phyloP scores from a whole-genome alignment of 495 filamentous ascomycete genomes.

The Aspergillus cavernicola region DNA sequence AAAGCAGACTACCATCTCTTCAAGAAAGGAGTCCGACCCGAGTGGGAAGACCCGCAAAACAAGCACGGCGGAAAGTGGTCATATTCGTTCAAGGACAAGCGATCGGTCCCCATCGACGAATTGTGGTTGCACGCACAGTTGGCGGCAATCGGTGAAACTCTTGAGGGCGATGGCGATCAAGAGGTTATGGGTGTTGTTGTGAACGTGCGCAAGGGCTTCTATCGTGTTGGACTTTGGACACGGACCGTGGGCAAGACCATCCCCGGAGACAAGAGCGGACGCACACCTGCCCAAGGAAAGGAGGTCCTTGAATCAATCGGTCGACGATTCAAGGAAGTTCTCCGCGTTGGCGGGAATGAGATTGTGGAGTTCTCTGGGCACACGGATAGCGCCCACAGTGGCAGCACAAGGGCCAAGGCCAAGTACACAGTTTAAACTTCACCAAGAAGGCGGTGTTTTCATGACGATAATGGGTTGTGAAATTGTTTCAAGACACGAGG shows the following conservation, averaged over 20 bases:
- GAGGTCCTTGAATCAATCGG: conserved; percentile 81
- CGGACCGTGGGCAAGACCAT: conserved; percentile 82
- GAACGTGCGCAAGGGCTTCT: conserved; percentile 98
- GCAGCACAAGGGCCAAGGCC: conserved; percentile 91
- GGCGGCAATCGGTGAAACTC: conserved; percentile 93
- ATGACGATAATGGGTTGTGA: conserved; percentile 16
- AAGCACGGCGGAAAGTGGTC: conserved; percentile 99
- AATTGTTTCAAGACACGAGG: conserved; percentile 14
- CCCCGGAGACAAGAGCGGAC: conserved; percentile 67
- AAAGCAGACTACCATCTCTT: conserved; percentile 99
- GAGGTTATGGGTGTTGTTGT: conserved; percentile 99
- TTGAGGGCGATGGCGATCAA: conserved; percentile 84
- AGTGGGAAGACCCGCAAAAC: conserved; percentile 98
- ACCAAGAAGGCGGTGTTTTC: conserved; percentile 2
- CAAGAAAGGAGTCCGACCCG: conserved; percentile 92
- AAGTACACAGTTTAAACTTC: conserved; percentile 73
- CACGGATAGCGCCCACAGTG: conserved; percentile 86
- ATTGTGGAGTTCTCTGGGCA: conserved; percentile 92
- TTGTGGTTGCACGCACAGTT: conserved; percentile 97
- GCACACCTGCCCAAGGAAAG: conserved; percentile 73
- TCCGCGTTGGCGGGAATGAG: conserved; percentile 72
- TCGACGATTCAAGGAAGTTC: conserved; percentile 81
- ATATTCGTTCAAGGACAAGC: conserved; percentile 94
- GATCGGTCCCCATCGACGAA: conserved; percentile 83
- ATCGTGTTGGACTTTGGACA: conserved; percentile 91